These are phyloP conservation scores for Pythium phragmitis DNA, from an alignment of 352 stramenopile genomes.

Conservation along the genomic window DNA sequence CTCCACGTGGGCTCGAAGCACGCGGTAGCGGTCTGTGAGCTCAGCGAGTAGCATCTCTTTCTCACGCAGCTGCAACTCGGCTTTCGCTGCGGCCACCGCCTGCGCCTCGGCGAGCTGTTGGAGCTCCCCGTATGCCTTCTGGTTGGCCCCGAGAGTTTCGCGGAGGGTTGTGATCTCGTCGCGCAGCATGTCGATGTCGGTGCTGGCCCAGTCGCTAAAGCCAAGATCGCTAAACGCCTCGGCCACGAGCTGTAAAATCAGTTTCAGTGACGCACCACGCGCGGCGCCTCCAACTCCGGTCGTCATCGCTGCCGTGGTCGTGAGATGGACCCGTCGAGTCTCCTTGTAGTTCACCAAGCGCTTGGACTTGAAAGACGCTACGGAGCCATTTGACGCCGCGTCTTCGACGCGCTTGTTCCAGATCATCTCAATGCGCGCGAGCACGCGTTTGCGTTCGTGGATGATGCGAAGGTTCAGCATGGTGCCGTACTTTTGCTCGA, in stretches of 20 bases:
- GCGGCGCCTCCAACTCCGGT: not conserved
- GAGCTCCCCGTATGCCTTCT: slow-evolving; percentile 16
- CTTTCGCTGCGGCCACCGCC: slow-evolving; percentile 36
- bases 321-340: not conserved
- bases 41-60: slow-evolving; percentile 58
- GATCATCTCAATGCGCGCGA: slow-evolving; percentile 52
- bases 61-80: slow-evolving; percentile 46
- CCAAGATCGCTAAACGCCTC: slow-evolving; percentile 50
- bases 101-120: slow-evolving; percentile 27
- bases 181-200: slow-evolving; percentile 46
- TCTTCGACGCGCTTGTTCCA: slow-evolving; percentile 25
- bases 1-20: slow-evolving; percentile 28
- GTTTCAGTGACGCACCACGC: slow-evolving; percentile 1
- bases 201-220: slow-evolving; percentile 45
- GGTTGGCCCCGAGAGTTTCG: slow-evolving; percentile 24
- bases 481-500: slow-evolving; percentile 48
- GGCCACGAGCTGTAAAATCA: slow-evolving; percentile 33
- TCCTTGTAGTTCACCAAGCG: not conserved
- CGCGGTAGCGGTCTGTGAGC: slow-evolving; percentile 45
- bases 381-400: not conserved
- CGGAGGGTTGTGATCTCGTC: slow-evolving; percentile 28
- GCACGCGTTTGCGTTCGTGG: slow-evolving; percentile 51
- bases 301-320: not conserved
- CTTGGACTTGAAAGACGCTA: not conserved
- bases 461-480: slow-evolving; percentile 55